Percentiles rank a stretch among this genome's conserved stretches.
These are phyloP conservation scores for Xylariaceae sp. DNA, from an alignment of 2,329 filamentous ascomycete species.

Conservation along the genomic window DNA sequence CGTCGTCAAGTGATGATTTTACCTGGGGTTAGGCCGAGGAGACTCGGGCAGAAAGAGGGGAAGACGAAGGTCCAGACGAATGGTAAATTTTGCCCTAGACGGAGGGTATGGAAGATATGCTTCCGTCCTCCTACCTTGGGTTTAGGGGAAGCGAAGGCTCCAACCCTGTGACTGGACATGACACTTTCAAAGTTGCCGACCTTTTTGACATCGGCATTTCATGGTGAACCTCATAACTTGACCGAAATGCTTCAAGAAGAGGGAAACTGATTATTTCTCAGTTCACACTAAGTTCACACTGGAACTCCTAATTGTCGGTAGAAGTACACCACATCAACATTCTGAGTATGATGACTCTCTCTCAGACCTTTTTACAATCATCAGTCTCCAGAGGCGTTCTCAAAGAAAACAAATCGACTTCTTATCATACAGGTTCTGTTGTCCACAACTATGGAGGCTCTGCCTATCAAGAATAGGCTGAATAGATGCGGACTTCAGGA, in stretches of 20 bases:
- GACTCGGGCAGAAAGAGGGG: background rate
- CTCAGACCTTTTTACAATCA: no score
- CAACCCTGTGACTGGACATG: slow-evolving; percentile 2
- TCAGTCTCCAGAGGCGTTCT: no score
- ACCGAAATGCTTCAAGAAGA: background rate
- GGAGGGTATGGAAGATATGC: slow-evolving; percentile 4
- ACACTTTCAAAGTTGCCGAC: slow-evolving; percentile 3
- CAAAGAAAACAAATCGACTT: no score
- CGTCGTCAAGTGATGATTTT: background rate
- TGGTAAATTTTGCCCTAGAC: background rate
- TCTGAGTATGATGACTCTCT: no score
- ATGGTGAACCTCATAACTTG: background rate
- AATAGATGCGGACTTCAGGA: background rate
- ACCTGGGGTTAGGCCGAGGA: background rate
- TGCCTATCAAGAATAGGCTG: background rate
- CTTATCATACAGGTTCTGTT: no score
- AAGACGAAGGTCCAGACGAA: background rate
- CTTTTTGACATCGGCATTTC: slow-evolving; percentile 1
- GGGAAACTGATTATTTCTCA: no score
- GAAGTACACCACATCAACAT: background rate
- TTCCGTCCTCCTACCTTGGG: slow-evolving; percentile 7
- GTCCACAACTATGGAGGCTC: no score
- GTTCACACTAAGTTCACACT: background rate
- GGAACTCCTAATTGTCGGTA: background rate
- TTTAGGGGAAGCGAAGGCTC: background rate